phyloP scores from a whole-genome alignment of 2,329 filamentous ascomycete genomes.

The Hypoxylon sp. region DNA sequence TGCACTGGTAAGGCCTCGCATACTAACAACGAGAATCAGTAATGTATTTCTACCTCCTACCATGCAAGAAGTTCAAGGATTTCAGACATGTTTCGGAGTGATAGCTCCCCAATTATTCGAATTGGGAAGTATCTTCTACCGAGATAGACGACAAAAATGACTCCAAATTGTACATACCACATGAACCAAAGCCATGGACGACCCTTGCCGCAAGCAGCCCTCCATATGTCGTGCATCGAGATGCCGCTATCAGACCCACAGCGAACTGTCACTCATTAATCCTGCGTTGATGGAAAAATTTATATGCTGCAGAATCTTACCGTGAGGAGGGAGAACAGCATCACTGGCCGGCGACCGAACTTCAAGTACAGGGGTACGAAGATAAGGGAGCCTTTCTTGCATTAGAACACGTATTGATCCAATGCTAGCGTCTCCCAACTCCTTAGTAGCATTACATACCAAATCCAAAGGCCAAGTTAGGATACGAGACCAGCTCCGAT shows the following conservation, averaged over 20 bases:
- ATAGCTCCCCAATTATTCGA: neutral
- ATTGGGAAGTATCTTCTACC: neutral
- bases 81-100: neutral
- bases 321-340: constrained; percentile 58
- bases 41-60: neutral
- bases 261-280: constrained; percentile 52
- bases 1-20: constrained; percentile 62
- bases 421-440: neutral
- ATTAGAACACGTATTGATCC: constrained; percentile 26
- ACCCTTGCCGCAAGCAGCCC: constrained; percentile 58
- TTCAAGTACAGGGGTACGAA: constrained; percentile 70
- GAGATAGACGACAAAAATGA: neutral
- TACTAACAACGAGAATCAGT: constrained; percentile 43
- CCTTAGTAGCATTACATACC: constrained; percentile 48
- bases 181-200: constrained; percentile 58
- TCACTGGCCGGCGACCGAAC: constrained; percentile 59
- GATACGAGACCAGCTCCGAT: constrained; percentile 70
- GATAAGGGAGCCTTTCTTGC: constrained; percentile 60
- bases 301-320: constrained; percentile 43
- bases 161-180: constrained; percentile 30
- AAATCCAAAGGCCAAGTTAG: constrained; percentile 72
- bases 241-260: constrained; percentile 57
- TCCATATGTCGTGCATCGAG: constrained; percentile 54
- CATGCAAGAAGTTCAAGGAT: neutral
- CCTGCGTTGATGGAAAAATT: too few species aligned